Evolutionary conservation across 106 monocot genomes (phyloP).

Genomic region (Agapanthus africanus): DNA sequence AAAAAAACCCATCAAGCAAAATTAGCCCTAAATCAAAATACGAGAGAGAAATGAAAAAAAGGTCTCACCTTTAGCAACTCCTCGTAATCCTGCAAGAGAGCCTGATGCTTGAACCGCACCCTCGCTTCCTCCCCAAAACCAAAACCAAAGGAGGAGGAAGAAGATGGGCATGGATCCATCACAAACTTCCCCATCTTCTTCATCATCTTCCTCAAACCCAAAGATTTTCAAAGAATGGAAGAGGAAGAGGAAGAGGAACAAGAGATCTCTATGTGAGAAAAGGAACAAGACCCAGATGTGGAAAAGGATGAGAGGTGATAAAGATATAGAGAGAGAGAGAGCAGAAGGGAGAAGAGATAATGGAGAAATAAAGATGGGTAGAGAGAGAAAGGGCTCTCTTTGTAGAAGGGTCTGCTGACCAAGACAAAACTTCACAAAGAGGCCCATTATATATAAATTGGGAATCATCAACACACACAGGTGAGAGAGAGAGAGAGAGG

Average conservation of each 20-base stretch:
- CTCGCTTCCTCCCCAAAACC: constrained; percentile 20
- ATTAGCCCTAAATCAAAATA: not conserved
- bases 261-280: not conserved
- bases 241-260: not conserved
- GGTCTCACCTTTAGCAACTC: constrained; percentile 28
- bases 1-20: not conserved
- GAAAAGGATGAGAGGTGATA: not conserved
- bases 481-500: not conserved
- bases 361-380: constrained; percentile 24
- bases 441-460: too few relatives aligned
- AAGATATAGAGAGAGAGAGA: too few relatives aligned
- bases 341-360: constrained; percentile 12
- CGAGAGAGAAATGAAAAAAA: constrained; percentile 8
- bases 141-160: not conserved
- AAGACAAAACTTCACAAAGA: constrained; percentile 19
- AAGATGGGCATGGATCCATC: constrained; percentile 15
- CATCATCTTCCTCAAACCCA: constrained; percentile 16
- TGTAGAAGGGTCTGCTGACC: constrained; percentile 11
- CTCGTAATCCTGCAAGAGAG: constrained; percentile 34
- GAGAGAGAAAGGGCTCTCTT: constrained; percentile 13
- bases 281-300: constrained; percentile 13
- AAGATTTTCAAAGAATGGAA: not conserved
- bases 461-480: too few relatives aligned
- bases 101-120: constrained; percentile 23
- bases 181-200: constrained; percentile 23